Evolutionary conservation across 768 basidiomycete species (phyloP).

Genomic region (Boletus rubroflammeus): DNA sequence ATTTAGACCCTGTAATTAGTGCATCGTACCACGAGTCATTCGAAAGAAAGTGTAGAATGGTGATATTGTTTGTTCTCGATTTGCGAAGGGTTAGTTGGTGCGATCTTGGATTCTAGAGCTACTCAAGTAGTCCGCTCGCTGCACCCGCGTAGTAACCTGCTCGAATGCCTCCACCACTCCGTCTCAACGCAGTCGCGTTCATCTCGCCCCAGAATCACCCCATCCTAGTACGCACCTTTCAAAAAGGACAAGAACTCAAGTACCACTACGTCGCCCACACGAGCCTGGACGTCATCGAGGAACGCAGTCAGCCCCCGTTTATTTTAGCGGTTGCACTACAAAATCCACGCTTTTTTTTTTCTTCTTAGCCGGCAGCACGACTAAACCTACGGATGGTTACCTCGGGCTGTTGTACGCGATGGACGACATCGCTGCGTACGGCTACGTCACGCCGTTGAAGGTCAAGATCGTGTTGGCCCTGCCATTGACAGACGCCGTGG

Average conservation of each 20-base stretch:
- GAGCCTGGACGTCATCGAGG: slow-evolving; percentile 86
- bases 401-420: slow-evolving; percentile 84
- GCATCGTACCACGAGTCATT: not conserved
- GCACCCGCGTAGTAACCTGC: not conserved
- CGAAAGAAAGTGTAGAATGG: not conserved
- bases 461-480: slow-evolving; percentile 83
- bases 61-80: not conserved
- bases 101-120: not conserved
- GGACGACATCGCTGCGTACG: slow-evolving; percentile 91
- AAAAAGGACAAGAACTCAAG: slow-evolving; percentile 61
- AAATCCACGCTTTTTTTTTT: not conserved
- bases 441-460: slow-evolving; percentile 84
- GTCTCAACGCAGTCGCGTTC: slow-evolving; percentile 79
- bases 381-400: slow-evolving; percentile 74
- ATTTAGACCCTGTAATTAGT: not conserved
- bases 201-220: slow-evolving; percentile 79
- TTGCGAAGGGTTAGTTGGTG: not conserved
- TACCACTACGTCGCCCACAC: slow-evolving; percentile 93
- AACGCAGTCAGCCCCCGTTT: slow-evolving; percentile 64
- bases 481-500: slow-evolving; percentile 75
- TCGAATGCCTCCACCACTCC: slow-evolving; percentile 62
- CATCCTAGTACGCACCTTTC: slow-evolving; percentile 74
- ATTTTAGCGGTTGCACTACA: not conserved
- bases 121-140: too few species aligned
- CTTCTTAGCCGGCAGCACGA: slow-evolving; percentile 37